Conservation (phyloP, 192 early-diverging fungal genomes). For the Backusella sp. region DNA sequence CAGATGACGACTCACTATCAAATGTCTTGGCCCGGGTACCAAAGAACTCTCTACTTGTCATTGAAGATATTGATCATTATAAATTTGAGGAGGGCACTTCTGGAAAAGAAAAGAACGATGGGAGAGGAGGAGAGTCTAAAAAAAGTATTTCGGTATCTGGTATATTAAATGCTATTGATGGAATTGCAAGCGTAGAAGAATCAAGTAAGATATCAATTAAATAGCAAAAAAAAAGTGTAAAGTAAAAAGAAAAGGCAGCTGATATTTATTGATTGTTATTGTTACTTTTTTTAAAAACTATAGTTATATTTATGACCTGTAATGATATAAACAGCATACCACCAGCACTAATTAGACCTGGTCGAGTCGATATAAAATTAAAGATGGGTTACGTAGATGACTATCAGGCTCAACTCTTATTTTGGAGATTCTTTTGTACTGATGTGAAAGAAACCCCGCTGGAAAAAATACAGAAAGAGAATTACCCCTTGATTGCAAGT, state of each 20-base stretch:
- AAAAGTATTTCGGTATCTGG: conserved; percentile 40
- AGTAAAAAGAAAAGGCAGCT: not conserved
- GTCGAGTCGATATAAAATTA: conserved; percentile 49
- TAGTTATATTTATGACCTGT: conserved; percentile 51
- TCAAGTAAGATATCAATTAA: conserved; percentile 17
- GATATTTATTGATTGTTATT: not conserved
- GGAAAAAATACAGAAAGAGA: not conserved
- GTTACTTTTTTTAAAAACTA: not conserved
- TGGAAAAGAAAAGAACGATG: not conserved
- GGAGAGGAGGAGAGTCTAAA: conserved; percentile 20
- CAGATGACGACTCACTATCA: conserved; percentile 39
- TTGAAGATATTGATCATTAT: conserved; percentile 49
- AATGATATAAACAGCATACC: conserved; percentile 44
- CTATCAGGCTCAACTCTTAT: conserved; percentile 42
- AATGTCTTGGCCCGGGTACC: conserved; percentile 41
- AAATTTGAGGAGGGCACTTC: conserved; percentile 20
- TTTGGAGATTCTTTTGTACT: conserved; percentile 22
- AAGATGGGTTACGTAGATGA: conserved; percentile 45
- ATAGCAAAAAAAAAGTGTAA: not conserved
- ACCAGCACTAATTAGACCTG: conserved; percentile 52
- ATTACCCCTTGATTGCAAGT: not conserved
- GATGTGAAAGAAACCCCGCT: not conserved
- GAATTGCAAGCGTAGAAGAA: conserved; percentile 49
- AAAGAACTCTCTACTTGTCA: conserved; percentile 46
- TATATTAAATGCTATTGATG: conserved; percentile 51